A percentile compares a stretch with the other conserved stretches of the same genome.
Conservation (phyloP, 192 early-diverging fungal species). For the Podila clonocystis region DNA sequence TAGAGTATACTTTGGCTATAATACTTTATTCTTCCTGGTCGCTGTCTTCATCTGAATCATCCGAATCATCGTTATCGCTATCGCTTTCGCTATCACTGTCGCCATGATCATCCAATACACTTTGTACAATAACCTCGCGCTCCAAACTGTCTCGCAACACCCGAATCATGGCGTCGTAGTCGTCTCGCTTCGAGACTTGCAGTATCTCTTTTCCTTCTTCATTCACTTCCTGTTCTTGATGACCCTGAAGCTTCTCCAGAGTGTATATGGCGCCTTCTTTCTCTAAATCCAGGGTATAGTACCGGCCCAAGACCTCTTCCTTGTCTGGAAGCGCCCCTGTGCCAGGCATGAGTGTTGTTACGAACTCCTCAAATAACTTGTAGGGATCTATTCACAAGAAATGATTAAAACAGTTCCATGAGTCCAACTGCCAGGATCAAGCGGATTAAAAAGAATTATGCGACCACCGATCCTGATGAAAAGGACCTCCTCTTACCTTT, state of each 20-base stretch:
- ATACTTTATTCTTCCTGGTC: background rate
- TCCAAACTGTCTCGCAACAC: slow-evolving; percentile 34
- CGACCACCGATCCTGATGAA: too few species aligned
- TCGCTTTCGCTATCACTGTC: slow-evolving; percentile 18
- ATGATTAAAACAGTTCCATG: background rate
- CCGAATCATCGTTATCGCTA: slow-evolving; percentile 14
- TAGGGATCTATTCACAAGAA: slow-evolving; percentile 25
- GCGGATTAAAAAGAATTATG: background rate
- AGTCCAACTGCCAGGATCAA: background rate
- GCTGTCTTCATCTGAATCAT: slow-evolving; percentile 1
- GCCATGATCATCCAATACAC: slow-evolving; percentile 7
- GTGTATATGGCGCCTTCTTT: slow-evolving; percentile 45
- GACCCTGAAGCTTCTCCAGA: slow-evolving; percentile 22
- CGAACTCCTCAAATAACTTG: slow-evolving; percentile 42
- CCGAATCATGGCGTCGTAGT: slow-evolving; percentile 34
- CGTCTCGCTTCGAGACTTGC: background rate
- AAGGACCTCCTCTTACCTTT: slow-evolving; percentile 20
- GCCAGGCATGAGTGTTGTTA: slow-evolving; percentile 9
- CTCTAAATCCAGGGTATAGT: slow-evolving; percentile 43
- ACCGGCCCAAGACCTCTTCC: slow-evolving; percentile 40
- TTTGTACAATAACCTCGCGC: slow-evolving; percentile 31
- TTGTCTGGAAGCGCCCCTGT: slow-evolving; percentile 18
- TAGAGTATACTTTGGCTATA: too few species aligned
- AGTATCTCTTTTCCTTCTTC: background rate
- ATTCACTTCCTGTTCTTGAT: background rate